Conservation (phyloP, 2,329 filamentous ascomycete genomes). For the Trichoderma sp. region DNA sequence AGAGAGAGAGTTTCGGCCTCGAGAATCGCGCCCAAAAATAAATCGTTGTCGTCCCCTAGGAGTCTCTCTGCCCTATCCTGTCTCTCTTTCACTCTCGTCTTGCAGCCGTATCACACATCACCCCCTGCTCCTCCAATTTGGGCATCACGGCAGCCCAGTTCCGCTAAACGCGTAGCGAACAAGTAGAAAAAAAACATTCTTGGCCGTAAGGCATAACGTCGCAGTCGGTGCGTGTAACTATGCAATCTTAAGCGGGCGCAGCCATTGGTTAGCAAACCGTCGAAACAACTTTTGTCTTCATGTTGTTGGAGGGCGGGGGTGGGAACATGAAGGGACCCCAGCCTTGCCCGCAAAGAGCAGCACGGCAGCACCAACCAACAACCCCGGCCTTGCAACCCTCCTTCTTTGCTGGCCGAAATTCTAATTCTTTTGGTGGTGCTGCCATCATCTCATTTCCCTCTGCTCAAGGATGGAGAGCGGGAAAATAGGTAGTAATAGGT, state of each 20-base stretch:
- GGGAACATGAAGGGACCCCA: neutral
- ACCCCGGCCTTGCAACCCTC: neutral
- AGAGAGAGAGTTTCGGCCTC: neutral
- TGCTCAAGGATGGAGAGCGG: neutral
- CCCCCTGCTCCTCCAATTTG: slow-evolving; percentile 7
- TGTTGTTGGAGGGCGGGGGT: neutral
- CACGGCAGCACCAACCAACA: too few relatives aligned
- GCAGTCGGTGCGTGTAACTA: slow-evolving; percentile 15
- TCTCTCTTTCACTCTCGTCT: neutral
- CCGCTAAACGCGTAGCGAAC: neutral
- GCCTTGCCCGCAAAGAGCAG: slow-evolving; percentile 3
- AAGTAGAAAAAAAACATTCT: neutral
- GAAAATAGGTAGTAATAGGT: neutral
- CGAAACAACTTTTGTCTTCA: neutral
- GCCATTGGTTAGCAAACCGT: neutral
- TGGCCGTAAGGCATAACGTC: neutral
- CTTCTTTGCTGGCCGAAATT: neutral
- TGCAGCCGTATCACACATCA: neutral
- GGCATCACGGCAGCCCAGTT: slow-evolving; percentile 1
- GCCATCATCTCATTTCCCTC: slow-evolving; percentile 21
- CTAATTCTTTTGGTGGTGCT: neutral
- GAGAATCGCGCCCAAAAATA: neutral
- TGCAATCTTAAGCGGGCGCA: slow-evolving; percentile 14
- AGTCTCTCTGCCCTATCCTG: neutral
- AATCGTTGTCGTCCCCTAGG: neutral